These are phyloP conservation scores for Pilobolus umbonatus DNA, from an alignment of 192 early-diverging fungal genomes.

Conservation along the genomic window DNA sequence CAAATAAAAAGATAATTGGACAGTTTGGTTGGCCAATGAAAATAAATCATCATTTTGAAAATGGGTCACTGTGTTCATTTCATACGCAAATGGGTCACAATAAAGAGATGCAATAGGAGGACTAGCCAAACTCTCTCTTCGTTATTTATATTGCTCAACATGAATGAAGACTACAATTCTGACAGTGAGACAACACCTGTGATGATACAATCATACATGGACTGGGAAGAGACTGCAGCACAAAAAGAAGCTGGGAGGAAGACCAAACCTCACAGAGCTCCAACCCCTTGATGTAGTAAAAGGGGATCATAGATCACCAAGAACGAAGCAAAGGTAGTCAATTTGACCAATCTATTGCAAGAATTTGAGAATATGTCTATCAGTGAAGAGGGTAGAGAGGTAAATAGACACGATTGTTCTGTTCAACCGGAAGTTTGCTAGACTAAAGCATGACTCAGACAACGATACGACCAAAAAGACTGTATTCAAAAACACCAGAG, in stretches of 20 bases:
- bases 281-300: constrained; percentile 9
- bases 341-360: constrained; percentile 11
- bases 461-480: too few relatives aligned
- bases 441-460: constrained; percentile 6
- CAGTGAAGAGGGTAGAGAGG: constrained; percentile 11
- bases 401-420: background rate
- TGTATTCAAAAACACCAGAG: background rate
- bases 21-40: too few relatives aligned
- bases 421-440: background rate
- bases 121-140: constrained; percentile 8
- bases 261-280: constrained; percentile 12
- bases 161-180: constrained; percentile 11
- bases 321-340: constrained; percentile 15
- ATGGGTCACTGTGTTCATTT: background rate
- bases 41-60: constrained; percentile 5
- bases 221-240: constrained; percentile 11
- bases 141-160: constrained; percentile 8
- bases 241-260: constrained; percentile 12
- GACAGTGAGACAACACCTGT: constrained; percentile 6
- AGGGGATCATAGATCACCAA: constrained; percentile 15
- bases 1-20: too few relatives aligned
- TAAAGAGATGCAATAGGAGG: constrained; percentile 8
- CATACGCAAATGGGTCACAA: constrained; percentile 1
- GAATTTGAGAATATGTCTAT: constrained; percentile 18
- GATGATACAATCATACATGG: constrained; percentile 14